Evolutionary conservation across 2,329 filamentous ascomycete species (phyloP), one percentile per base, ranked within the genome.

Genomic region (Didymella arachidicola): DNA sequence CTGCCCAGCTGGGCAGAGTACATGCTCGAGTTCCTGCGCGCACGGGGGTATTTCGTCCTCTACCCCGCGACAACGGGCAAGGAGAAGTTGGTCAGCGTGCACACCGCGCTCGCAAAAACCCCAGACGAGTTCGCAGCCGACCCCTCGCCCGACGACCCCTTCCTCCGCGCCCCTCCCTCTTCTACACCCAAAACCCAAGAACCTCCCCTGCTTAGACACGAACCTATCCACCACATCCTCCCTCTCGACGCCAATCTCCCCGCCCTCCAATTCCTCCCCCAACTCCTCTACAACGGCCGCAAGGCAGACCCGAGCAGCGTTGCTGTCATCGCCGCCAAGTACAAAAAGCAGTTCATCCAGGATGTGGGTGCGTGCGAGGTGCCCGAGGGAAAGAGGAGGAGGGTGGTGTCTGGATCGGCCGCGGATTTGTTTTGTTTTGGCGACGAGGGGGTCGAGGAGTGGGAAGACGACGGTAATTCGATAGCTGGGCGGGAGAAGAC

Each of bases 1-100:
- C 86, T 88, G 50, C 91, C 92, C 0, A 83, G 90, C 0, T 95
- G 92, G 88, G 82, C 92, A 55, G 90, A 96, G 76, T 88, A 92
- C 65, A 81, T 91, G 56, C 81, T 95, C 36, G 89, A 92, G 70
- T 83, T 97, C 16, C 89, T 91, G 62, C 86, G 89, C 12, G 85
- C 87, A 3, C 85, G 91, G 27, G 91, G 90, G 12, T 97, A 96
- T 77, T 87, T 85, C 66, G 87, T 91, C 52, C 77, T 96, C 0
- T 97, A 97, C 70, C 94, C 94, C 0, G 86, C 87, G 36, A 81
- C 72, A 80, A 39, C 36, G n/a, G 8, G n/a, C 18, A 18, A 11
- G 36, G 85, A 4, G 5, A 7, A 6, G 5, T 79, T 96, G 12
- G 86, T 87, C n/a, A 90, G 87, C 0, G 80, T 94, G 0, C 93